phyloP scores from a whole-genome alignment of 148 eudicot genomes.

The Chenopodium formosanum region DNA sequence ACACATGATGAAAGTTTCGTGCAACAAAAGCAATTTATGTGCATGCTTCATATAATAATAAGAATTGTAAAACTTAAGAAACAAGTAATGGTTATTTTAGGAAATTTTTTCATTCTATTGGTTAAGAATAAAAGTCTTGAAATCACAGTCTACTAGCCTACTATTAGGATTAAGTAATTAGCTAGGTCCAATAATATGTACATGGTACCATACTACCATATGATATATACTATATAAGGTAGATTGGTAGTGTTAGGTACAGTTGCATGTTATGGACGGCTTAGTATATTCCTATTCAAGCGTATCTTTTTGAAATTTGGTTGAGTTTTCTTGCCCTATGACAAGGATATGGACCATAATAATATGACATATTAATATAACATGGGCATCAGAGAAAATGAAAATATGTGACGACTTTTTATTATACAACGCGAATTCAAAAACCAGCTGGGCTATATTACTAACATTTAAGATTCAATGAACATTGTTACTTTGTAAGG shows the following conservation, averaged over 20 bases:
- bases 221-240: too few relatives aligned
- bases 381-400: too few relatives aligned
- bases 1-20: not conserved
- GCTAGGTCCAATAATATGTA: not conserved
- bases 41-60: not conserved
- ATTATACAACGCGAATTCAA: not conserved
- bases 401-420: not conserved
- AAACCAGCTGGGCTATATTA: not conserved
- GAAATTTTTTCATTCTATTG: not conserved
- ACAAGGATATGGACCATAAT: not conserved
- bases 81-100: constrained; percentile 3
- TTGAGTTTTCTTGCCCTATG: not conserved
- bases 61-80: not conserved
- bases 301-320: not conserved
- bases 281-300: not conserved
- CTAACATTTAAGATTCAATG: not conserved
- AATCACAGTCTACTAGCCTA: not conserved
- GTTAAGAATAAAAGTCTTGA: not conserved
- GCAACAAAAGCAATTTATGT: not conserved
- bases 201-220: not conserved
- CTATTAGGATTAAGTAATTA: constrained; percentile 8
- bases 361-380: too few relatives aligned
- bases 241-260: constrained; percentile 7
- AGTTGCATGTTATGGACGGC: constrained; percentile 8
- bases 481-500: not conserved